A percentile compares a stretch with the other conserved stretches of the same genome.
These are phyloP conservation scores for Saturnispora silvae DNA, from an alignment of 805 yeast genomes.

Conservation along the genomic window DNA sequence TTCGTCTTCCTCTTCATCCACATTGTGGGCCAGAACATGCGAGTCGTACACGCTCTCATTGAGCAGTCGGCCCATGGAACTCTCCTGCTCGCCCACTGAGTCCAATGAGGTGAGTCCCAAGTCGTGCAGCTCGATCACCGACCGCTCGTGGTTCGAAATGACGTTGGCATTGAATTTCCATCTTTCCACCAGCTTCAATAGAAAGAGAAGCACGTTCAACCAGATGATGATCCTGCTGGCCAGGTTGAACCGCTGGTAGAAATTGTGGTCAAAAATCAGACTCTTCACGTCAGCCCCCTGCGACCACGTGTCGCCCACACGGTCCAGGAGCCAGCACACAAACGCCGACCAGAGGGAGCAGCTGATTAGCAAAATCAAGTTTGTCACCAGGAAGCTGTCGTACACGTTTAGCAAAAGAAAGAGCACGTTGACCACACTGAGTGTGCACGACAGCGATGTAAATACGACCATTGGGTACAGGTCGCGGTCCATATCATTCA, in stretches of 20 bases:
- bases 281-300: background rate
- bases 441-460: background rate
- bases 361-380: background rate
- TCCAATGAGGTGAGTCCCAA: background rate
- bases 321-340: background rate
- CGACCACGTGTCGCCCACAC: constrained; percentile 1
- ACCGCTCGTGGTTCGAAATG: background rate
- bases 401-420: background rate
- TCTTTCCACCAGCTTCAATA: background rate
- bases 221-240: constrained; percentile 5
- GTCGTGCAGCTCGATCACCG: no score
- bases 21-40: background rate
- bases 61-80: background rate
- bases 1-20: background rate
- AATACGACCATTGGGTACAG: background rate
- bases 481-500: constrained; percentile 1
- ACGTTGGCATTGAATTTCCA: constrained; percentile 3
- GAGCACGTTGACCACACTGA: background rate
- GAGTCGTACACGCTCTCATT: background rate
- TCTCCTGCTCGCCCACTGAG: background rate
- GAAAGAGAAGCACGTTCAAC: constrained; percentile 1
- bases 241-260: background rate
- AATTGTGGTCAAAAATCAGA: background rate
- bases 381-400: background rate
- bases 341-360: background rate